These are phyloP conservation scores for Salix exigua DNA, from an alignment of 345 rosid species.

Conservation along the genomic window DNA sequence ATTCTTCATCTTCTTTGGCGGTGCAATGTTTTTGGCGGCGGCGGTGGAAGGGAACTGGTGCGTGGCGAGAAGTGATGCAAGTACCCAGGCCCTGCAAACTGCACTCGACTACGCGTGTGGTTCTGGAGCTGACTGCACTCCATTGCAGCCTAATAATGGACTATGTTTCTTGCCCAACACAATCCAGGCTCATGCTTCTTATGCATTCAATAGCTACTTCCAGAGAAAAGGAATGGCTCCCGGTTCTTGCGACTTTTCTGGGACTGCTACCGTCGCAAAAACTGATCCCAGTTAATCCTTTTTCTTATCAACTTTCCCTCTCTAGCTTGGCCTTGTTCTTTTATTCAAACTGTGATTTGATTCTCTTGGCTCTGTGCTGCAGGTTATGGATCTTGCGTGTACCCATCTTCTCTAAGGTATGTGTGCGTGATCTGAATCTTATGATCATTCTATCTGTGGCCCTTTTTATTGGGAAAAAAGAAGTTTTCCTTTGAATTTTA, in stretches of 20 bases:
- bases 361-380: slow-evolving; percentile 6
- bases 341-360: not conserved
- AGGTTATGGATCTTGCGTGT: slow-evolving; percentile 87
- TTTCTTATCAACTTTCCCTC: not conserved
- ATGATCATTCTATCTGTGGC: not conserved
- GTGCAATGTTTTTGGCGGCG: not conserved
- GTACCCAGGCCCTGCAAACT: slow-evolving; percentile 48
- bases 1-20: not conserved
- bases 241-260: slow-evolving; percentile 76
- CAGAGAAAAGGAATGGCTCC: slow-evolving; percentile 63
- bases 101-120: slow-evolving; percentile 69
- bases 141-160: slow-evolving; percentile 41
- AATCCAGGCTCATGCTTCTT: slow-evolving; percentile 68
- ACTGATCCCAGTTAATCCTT: slow-evolving; percentile 64
- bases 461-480: not conserved
- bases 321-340: not conserved
- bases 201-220: slow-evolving; percentile 74
- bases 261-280: slow-evolving; percentile 64
- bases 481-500: not conserved
- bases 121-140: slow-evolving; percentile 68
- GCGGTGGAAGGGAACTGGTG: slow-evolving; percentile 44
- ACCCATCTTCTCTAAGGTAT: slow-evolving; percentile 66
- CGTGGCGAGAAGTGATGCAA: slow-evolving; percentile 73
- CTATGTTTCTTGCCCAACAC: slow-evolving; percentile 69
- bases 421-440: not conserved